A percentile compares a stretch with the other conserved stretches of the same genome.
Conservation (phyloP, 345 rosid species). For the Hirschfeldia incana region DNA sequence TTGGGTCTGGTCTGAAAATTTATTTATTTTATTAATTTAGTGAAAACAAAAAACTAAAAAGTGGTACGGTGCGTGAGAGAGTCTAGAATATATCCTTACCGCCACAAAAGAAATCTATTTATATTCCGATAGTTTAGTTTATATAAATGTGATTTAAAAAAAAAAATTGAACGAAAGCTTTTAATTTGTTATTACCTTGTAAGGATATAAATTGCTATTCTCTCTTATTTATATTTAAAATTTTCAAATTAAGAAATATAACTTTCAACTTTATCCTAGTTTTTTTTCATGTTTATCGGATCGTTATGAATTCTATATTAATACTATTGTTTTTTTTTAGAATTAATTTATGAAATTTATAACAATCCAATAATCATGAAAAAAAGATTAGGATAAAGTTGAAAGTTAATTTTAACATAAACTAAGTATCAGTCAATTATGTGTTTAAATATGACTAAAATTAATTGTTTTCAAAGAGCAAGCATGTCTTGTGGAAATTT, state of each 20-base stretch:
- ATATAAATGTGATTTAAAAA: not conserved
- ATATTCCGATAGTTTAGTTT: not conserved
- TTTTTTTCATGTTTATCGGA: not conserved
- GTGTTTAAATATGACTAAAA: not conserved
- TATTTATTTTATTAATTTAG: not conserved
- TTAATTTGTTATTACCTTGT: not conserved
- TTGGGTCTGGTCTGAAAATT: constrained; percentile 36
- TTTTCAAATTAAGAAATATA: not conserved
- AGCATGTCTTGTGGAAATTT: not conserved
- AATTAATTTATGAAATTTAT: no score
- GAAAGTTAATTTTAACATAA: not conserved
- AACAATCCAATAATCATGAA: no score
- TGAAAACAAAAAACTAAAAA: not conserved
- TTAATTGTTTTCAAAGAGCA: not conserved
- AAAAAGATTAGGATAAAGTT: no score
- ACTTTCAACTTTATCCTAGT: not conserved
- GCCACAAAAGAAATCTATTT: not conserved
- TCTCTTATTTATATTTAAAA: not conserved
- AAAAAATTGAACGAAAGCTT: not conserved
- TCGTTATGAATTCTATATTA: not conserved
- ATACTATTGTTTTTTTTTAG: no score
- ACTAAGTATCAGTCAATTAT: not conserved
- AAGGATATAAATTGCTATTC: not conserved
- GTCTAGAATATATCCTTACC: constrained; percentile 4
- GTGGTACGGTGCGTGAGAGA: constrained; percentile 12